Evolutionary conservation across 495 filamentous ascomycete species (phyloP).

Genomic region (Immersiella caudata): DNA sequence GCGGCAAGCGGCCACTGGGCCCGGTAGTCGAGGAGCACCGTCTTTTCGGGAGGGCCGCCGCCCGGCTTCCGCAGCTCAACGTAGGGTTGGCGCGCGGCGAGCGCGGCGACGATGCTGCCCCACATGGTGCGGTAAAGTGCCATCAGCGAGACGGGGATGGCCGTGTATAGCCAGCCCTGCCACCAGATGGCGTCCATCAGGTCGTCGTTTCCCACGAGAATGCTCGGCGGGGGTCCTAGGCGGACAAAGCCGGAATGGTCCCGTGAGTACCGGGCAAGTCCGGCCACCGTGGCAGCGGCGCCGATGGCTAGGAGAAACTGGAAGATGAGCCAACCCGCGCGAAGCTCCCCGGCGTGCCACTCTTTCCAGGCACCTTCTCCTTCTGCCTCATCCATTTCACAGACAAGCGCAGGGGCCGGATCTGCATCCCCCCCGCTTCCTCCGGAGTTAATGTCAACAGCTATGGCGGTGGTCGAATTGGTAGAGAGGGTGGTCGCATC

Average conservation of each 20-base stretch:
- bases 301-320: neutral
- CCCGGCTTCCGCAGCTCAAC: conserved; percentile 13
- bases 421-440: neutral
- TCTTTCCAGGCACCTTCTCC: conserved; percentile 11
- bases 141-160: conserved; percentile 8
- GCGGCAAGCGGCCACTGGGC: conserved; percentile 5
- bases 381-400: neutral
- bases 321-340: conserved; percentile 4
- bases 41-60: conserved; percentile 9
- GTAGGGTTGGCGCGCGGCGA: conserved; percentile 9
- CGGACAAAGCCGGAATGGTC: conserved; percentile 9
- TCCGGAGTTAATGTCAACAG: neutral
- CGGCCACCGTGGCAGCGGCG: neutral
- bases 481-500: neutral
- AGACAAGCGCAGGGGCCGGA: neutral
- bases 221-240: conserved; percentile 5
- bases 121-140: conserved; percentile 13
- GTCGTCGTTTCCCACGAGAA: neutral
- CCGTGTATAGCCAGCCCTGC: conserved; percentile 11
- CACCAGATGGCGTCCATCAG: conserved; percentile 9
- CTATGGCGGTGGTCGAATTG: neutral
- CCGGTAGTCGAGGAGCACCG: conserved; percentile 13
- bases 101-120: conserved; percentile 3
- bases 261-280: conserved; percentile 10
- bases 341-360: conserved; percentile 11